These are phyloP conservation scores for Waitea zeae DNA, from an alignment of 1,284 basidiomycete genomes.

Conservation along the genomic window DNA sequence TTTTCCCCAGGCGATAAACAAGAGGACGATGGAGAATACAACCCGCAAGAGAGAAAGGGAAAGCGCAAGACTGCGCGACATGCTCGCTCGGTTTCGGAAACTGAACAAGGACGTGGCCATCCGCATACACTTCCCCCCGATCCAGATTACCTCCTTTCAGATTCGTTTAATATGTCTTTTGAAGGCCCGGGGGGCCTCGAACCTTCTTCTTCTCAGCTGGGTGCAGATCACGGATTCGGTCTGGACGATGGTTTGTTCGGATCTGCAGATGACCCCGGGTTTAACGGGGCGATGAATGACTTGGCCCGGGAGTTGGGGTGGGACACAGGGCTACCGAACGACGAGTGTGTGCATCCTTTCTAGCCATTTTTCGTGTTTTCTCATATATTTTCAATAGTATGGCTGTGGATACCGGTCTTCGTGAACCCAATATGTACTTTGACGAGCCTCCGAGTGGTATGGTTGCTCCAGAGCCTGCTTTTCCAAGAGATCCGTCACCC, in stretches of 20 bases:
- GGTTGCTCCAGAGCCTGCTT: too few relatives aligned
- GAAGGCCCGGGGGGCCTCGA: conserved; percentile 16
- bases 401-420: too few relatives aligned
- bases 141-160: conserved; percentile 45
- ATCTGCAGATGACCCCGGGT: conserved; percentile 33
- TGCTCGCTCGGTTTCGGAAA: conserved; percentile 11
- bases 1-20: conserved; percentile 3
- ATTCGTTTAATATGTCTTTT: conserved; percentile 45
- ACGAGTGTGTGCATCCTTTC: too few relatives aligned
- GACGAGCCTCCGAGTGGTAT: too few relatives aligned
- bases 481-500: too few relatives aligned
- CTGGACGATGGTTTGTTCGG: conserved; percentile 31
- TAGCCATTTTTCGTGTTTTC: too few relatives aligned
- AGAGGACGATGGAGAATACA: conserved; percentile 15
- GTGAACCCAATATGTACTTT: too few relatives aligned
- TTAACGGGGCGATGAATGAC: conserved; percentile 42
- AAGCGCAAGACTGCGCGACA: conserved; percentile 14
- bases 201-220: conserved; percentile 38
- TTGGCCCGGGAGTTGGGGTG: conserved; percentile 55
- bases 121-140: conserved; percentile 51
- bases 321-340: too few relatives aligned
- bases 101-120: conserved; percentile 30
- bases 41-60: conserved; percentile 15
- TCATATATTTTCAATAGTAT: too few relatives aligned
- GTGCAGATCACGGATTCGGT: conserved; percentile 27